Evolutionary conservation across 2,329 filamentous ascomycete genomes (phyloP).

Genomic region (Fusarium palustre): DNA sequence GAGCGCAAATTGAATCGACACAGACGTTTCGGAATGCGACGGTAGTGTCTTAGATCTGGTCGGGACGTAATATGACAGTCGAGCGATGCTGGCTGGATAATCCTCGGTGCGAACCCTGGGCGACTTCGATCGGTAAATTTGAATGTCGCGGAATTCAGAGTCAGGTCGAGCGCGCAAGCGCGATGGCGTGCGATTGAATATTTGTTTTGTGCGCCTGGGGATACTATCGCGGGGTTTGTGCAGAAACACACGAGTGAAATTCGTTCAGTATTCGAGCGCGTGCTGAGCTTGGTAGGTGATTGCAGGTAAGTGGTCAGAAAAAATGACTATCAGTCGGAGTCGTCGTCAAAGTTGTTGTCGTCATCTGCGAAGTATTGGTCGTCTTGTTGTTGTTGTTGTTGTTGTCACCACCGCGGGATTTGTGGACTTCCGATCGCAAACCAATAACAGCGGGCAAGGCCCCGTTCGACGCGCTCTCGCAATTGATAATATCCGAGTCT

Average conservation of each 20-base stretch:
- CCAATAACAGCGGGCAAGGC: conserved; percentile 21
- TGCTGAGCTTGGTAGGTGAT: conserved; percentile 17
- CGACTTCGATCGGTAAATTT: conserved; percentile 12
- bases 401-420: conserved; percentile 30
- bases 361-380: conserved; percentile 22
- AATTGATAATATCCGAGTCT: conserved; percentile 29
- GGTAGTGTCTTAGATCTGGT: conserved; percentile 42
- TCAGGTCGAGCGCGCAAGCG: conserved; percentile 2
- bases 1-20: conserved; percentile 30
- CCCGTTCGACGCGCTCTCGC: conserved; percentile 38
- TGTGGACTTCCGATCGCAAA: conserved; percentile 36
- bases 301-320: conserved; percentile 14
- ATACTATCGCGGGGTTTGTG: conserved; percentile 17
- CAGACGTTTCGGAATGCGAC: conserved; percentile 43
- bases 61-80: conserved; percentile 22
- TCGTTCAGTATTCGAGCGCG: conserved; percentile 12
- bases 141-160: neutral
- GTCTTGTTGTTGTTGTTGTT: conserved; percentile 27
- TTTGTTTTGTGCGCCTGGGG: conserved; percentile 23
- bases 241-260: conserved; percentile 26
- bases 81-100: conserved; percentile 10
- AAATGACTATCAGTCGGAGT: conserved; percentile 16
- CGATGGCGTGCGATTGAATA: conserved; percentile 21
- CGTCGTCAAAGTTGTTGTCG: conserved; percentile 17
- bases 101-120: conserved; percentile 15